Evolutionary conservation across 176 grass and related monocot species (phyloP), one percentile per base, ranked within the genome.

Genomic region (Tuctoria greenei): DNA sequence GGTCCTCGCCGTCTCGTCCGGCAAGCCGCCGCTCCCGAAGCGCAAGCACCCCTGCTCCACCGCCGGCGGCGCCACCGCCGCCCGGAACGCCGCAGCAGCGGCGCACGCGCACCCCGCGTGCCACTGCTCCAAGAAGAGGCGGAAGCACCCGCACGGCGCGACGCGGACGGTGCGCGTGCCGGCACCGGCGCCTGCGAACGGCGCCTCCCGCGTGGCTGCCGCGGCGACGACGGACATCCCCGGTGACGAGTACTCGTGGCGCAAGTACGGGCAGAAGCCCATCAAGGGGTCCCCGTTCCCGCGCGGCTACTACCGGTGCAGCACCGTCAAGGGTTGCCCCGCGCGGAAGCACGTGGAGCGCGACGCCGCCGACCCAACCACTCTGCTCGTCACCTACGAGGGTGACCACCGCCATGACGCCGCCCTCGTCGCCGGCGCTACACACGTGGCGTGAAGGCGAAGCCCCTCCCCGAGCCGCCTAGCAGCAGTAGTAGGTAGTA

Each of bases 231-330:
- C 86, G 18, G 91, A 93, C 57, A 85, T 97, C 44, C 91, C 91
- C 6, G 35, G 63, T 1, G 94, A 97, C 79, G 88, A 97, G 23
- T 84, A 73, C 71, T 93, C 90, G 25, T 96, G 93, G 93, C 75
- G 93, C 39, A 96, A 96, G 79, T 96, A 96, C 75, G 93, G 93
- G 58, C 93, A 96, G 79, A 96, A 96, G 82, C 84, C 87, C n/a
- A 96, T 96, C 87, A 96, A 96, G 76, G 90, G 87, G 7, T 97
- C 88, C 61, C 91, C 94, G 4, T 83, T 88, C 78, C 94, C 94
- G 24, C 79, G 94, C 49, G 81, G 88, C 15, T 97, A 97, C 79
- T 97, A 97, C 68, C 82, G 88, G 38, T 97, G 94, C 78, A 93
- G 94, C 86, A 69, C 50, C 43, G 67, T 87, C 2, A 82, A 90